Base-by-base conservation (phyloP, 768 basidiomycete species). In the Termitomyces sp. region DNA sequence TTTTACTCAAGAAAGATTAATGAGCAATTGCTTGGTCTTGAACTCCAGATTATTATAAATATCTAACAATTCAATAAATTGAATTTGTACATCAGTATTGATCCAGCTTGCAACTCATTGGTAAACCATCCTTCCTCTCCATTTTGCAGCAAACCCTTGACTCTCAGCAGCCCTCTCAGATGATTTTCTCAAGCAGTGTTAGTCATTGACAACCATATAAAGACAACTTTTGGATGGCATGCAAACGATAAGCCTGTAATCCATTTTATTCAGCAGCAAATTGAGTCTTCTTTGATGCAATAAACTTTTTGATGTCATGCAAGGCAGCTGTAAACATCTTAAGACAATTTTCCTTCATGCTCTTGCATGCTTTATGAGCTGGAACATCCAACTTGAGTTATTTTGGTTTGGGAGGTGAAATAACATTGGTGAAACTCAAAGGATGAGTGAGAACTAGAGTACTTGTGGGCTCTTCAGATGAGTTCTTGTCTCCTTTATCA, bases 221-320 rank as follows among this genome's bases (percentile, higher is more conserved):
- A 69, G 63, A 48, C 52, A 62, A 46, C 65, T n/a, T 64, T 47
- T 67, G 55, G 45, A 73, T 68, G 33, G 65, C 60, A 49, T 41
- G 68, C 64, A n/a, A n/a, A 6, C 64, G 60, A 27, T 57, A 54
- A 12, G 64, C 63, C 55, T 73, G 69, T 24, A 73, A 58, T 13
- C 67, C 63, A 46, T 61, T 53, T 2, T 30, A 31, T 11, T 67
- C 63, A 30, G 60, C 58, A 31, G 34, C 55, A 54, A 65, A 65
- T 18, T 48, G 24, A 8, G 31, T 58, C 44, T 55, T 58, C 44
- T 66, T 65, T 31, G 62, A 68, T 18, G 22, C 18, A 18, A 69
- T 57, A 11, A 64, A 27, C 53, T 65, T 68, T 20, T 67, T 31
- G 27, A 65, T 67, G 20, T 44, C 63, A 22, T n/a, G 6, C 41